Conservation (phyloP, 148 eudicot genomes). For the Chenopodium suecicum region DNA sequence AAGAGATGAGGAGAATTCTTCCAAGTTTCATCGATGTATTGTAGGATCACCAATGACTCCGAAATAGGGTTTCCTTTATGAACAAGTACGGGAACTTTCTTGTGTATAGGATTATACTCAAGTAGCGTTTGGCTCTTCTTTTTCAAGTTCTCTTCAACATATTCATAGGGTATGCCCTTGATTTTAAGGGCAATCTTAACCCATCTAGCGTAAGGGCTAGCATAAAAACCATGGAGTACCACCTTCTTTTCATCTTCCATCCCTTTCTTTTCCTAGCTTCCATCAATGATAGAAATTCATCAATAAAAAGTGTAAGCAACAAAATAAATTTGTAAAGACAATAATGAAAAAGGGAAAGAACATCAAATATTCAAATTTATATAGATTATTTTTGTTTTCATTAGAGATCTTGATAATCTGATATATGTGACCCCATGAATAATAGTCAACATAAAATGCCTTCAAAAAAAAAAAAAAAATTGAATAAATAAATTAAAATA, state of each 20-base stretch:
- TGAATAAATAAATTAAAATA: no score
- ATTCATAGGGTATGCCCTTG: constrained; percentile 35
- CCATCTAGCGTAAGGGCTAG: constrained; percentile 39
- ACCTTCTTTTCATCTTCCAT: constrained; percentile 19
- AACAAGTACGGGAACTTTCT: constrained; percentile 35
- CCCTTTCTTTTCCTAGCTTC: no score
- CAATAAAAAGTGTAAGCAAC: no score
- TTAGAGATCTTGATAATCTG: no score
- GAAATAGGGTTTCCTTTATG: constrained; percentile 26
- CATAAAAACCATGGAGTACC: constrained; percentile 36
- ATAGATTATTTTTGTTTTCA: no score
- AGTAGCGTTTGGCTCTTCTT: constrained; percentile 29
- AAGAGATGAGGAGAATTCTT: constrained; percentile 21
- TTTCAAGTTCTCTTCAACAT: constrained; percentile 29
- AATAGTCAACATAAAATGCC: no score
- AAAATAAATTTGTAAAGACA: no score
- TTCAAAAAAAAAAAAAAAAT: no score
- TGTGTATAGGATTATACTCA: constrained; percentile 29
- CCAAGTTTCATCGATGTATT: constrained; percentile 39
- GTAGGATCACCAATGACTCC: constrained; percentile 34
- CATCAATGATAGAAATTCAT: no score
- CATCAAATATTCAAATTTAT: no score
- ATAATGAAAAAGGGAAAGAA: no score
- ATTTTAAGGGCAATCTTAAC: constrained; percentile 37
- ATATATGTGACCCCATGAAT: no score